Evolutionary conservation across 1,139 yeast species (phyloP).

Genomic region (Hansenula anomala): DNA sequence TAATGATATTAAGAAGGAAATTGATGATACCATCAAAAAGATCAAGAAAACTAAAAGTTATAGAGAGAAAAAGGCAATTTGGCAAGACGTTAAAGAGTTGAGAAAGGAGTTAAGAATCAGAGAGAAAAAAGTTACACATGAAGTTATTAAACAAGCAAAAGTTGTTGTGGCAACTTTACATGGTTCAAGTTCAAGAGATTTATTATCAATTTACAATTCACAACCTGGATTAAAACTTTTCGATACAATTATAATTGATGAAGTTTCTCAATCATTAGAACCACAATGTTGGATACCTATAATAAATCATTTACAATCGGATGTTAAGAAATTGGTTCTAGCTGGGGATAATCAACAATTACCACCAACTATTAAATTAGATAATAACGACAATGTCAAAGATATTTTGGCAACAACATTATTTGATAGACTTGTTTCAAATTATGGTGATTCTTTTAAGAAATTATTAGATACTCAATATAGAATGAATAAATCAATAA

Average conservation of each 20-base stretch:
- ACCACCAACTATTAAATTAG: constrained; percentile 69
- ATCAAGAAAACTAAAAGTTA: constrained; percentile 64
- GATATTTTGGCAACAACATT: constrained; percentile 54
- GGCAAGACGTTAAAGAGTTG: constrained; percentile 63
- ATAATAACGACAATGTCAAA: constrained; percentile 27
- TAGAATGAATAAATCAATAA: constrained; percentile 75
- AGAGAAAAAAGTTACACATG: constrained; percentile 59
- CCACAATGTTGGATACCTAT: constrained; percentile 98
- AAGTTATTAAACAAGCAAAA: constrained; percentile 53
- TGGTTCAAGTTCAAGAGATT: constrained; percentile 75
- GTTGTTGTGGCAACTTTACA: constrained; percentile 83
- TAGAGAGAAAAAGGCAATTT: constrained; percentile 59
- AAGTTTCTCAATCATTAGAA: constrained; percentile 89
- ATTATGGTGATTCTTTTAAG: constrained; percentile 46
- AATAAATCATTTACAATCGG: constrained; percentile 48
- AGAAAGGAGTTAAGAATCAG: constrained; percentile 65
- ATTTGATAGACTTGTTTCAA: constrained; percentile 69
- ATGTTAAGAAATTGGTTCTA: constrained; percentile 56
- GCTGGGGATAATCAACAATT: constrained; percentile 89
- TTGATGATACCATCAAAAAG: constrained; percentile 51
- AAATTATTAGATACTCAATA: constrained; percentile 71
- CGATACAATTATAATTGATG: constrained; percentile 86
- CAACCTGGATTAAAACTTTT: constrained; percentile 39
- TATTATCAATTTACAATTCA: constrained; percentile 41
- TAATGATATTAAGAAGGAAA: constrained; percentile 66